Evolutionary conservation across 805 yeast genomes (phyloP), one percentile per base, ranked within the genome.

Genomic region (Lipomyces anomalus): DNA sequence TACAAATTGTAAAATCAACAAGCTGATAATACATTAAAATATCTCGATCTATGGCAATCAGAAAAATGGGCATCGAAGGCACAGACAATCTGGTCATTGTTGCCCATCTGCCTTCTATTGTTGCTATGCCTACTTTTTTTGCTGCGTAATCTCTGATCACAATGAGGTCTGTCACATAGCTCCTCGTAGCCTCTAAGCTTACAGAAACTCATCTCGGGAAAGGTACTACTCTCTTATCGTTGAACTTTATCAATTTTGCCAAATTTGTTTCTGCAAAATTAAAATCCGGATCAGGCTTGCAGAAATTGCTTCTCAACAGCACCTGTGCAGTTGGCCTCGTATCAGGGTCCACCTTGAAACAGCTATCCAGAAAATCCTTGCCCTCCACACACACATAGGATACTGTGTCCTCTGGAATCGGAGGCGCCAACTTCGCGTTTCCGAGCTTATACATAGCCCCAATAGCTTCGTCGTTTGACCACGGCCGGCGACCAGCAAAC

Each of bases 401-500:
- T 40, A 72, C 61, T 0, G 90, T 82, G 47, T 88, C 95, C n/a
- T 84, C 89, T 0, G 96, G 95, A 40, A 94, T 88, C 0, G 98
- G 98, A 2, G 99, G 98, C 0, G 96, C 94, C 41, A 81, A 74
- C 59, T 86, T 83, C 23, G 88, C 78, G 49, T 83, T 83, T 4
- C 97, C 97, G 6, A 68, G 72, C 66, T 88, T 85, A 64, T 85
- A 83, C 74, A 92, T 85, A 2, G 97, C 98, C 38, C 95, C 92
- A 20, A 89, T 85, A 13, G 90, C 95, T 38, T 90, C 97, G 55
- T 84, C 81, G 50, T 92, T 87, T 1, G 95, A 85, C 99, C 99
- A 92, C 0, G 98, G 98, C 46, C 98, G 71, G 56, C 88, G 78
- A 1, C 97, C 98, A 0, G 96, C 96, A 72, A 84, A 88, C 97